Base-by-base conservation (phyloP, 495 filamentous ascomycete species). In the Talaromyces borbonicus region DNA sequence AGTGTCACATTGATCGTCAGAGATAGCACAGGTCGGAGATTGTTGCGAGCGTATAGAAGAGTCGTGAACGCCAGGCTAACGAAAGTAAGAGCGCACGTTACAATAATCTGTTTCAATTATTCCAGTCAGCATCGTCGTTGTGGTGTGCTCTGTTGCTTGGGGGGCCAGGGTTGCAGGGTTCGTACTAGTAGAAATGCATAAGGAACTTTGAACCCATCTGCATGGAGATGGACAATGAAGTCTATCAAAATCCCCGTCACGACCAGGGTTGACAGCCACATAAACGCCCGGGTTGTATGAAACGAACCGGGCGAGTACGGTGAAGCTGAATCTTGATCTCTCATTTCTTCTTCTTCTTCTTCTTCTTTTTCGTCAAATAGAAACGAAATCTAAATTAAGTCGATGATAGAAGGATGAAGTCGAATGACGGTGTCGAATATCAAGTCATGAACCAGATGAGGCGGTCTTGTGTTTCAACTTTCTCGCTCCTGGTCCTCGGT, bases 121-220 rank as follows among this genome's bases (percentile, higher is more conserved):
- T 15, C 11, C 14, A n/a, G 16, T 47, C 35, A 46, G n/a, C 8
- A 31, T 53, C 44, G 27, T 40, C 16, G 8, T 11, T 38, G 8
- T 16, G n/a, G 1, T 31, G 20, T 9, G 35, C 24, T n/a, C 3
- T 11, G 3, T 6, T 11, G 7, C 0, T 9, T 12, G 20, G 1
- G 16, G 8, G 42, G 5, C 7, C 46, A 5, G 27, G n/a, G 16
- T 30, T 46, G 24, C 11, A 26, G 18, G 24, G 33, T 30, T 49
- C 73, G 48, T 69, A 83, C 79, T 42, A 83, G 58, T 15, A 83
- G 62, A 52, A 83, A 83, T 19, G 80, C 79, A 69, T 75, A 83
- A 9, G 80, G 81, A 4, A 80, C 60, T 41, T 65, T 63, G 54
- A 68, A 77, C 26, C 68, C 60, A 47, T 75, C 73, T 27, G 61